Conservation (phyloP, 305 asterid genomes). For the Solanum hybrid region DNA sequence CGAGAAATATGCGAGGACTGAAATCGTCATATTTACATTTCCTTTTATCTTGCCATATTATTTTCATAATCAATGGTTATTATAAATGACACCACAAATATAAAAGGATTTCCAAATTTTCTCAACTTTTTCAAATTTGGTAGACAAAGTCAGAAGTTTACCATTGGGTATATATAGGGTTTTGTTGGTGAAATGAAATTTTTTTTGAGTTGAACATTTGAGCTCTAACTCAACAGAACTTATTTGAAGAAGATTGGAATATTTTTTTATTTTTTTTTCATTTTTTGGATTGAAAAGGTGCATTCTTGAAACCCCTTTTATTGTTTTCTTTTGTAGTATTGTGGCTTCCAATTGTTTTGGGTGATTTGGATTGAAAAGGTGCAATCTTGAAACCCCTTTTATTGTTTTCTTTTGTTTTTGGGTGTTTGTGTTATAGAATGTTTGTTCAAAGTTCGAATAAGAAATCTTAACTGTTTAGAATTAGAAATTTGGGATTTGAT, state of each 20-base stretch:
- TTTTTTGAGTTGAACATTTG: not conserved
- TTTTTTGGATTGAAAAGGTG: not conserved
- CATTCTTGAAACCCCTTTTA: not conserved
- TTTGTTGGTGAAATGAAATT: slow-evolving; percentile 2
- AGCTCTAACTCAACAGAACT: not conserved
- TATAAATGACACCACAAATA: not conserved
- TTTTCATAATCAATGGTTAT: not conserved
- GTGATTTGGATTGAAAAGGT: not conserved
- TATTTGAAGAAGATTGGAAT: not conserved
- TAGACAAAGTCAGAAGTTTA: not conserved
- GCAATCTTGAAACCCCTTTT: not conserved
- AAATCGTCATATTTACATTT: not conserved
- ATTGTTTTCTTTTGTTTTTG: not conserved
- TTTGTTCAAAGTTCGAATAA: not conserved
- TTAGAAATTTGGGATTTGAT: not conserved
- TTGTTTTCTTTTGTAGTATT: not conserved
- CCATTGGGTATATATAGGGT: slow-evolving; percentile 7
- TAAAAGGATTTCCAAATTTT: not conserved
- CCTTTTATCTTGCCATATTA: not conserved
- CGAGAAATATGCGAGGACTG: not conserved
- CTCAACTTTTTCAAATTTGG: not conserved
- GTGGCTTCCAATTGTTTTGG: not conserved
- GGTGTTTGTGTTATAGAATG: not conserved
- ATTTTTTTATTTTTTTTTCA: too few species aligned
- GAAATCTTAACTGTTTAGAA: not conserved